Conservation (phyloP, 2,329 filamentous ascomycete species). For the Ambrosiella beaveri region DNA sequence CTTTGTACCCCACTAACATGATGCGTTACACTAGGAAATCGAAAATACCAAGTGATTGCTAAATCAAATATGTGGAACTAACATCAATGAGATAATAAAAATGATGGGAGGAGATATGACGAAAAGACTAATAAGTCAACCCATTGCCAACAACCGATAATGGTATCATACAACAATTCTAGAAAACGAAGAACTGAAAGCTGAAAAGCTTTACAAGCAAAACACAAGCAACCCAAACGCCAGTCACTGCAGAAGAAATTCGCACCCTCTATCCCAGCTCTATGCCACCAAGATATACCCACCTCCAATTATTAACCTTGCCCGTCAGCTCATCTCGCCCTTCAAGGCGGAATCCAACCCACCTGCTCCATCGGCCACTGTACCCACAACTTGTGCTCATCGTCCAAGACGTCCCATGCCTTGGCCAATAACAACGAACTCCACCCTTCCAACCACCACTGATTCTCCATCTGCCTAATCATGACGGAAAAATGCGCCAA, state of each 20-base stretch:
- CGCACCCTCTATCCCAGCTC: too few species aligned
- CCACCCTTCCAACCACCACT: slow-evolving; percentile 24
- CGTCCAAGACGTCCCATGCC: slow-evolving; percentile 20
- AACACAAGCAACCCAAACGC: neutral
- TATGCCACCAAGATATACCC: too few species aligned
- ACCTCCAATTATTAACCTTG: too few species aligned
- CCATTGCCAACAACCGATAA: too few species aligned
- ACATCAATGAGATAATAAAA: neutral
- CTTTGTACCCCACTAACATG: too few species aligned
- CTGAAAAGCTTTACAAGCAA: neutral
- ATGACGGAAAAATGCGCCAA: slow-evolving; percentile 22
- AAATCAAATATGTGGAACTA: neutral
- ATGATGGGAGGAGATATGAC: neutral
- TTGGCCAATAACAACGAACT: slow-evolving; percentile 19
- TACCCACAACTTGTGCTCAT: slow-evolving; percentile 22
- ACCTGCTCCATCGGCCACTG: slow-evolving; percentile 16
- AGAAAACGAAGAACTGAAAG: neutral
- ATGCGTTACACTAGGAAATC: too few species aligned
- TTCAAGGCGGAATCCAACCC: slow-evolving; percentile 12
- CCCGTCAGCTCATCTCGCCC: neutral
- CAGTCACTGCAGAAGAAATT: neutral
- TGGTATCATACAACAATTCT: too few species aligned
- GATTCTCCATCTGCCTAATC: slow-evolving; percentile 17
- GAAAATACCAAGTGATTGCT: too few species aligned
- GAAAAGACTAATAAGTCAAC: neutral